A percentile compares a stretch with the other conserved stretches of the same genome.
These are phyloP conservation scores for Chrysoporthe austroafricana DNA, from an alignment of 2,329 filamentous ascomycete species.

Conservation along the genomic window DNA sequence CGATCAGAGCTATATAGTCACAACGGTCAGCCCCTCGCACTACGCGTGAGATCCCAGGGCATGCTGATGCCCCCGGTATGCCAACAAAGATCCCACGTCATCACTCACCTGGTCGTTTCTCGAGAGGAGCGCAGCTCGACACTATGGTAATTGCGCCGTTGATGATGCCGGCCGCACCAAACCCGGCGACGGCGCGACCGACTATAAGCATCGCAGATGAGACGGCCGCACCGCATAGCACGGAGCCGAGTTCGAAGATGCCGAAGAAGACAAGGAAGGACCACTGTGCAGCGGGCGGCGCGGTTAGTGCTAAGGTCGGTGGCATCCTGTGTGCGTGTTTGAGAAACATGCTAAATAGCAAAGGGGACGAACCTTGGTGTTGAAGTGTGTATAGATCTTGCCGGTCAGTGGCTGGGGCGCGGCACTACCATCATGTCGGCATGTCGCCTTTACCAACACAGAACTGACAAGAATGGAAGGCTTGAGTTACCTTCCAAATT, in stretches of 20 bases:
- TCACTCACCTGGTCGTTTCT: constrained; percentile 41
- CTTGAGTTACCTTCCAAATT: constrained; percentile 18
- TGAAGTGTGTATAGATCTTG: constrained; percentile 52
- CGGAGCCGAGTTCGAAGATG: constrained; percentile 59
- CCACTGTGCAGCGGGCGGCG: constrained; percentile 34
- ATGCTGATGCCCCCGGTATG: too few species aligned
- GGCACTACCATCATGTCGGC: constrained; percentile 39
- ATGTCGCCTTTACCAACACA: too few species aligned
- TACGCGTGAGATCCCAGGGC: too few species aligned
- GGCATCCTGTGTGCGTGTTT: too few species aligned
- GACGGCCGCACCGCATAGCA: constrained; percentile 55
- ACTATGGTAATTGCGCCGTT: constrained; percentile 59
- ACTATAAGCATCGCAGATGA: constrained; percentile 57
- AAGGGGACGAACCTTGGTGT: constrained; percentile 35
- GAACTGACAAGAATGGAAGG: too few species aligned
- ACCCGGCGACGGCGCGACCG: constrained; percentile 57
- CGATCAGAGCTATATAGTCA: constrained; percentile 13
- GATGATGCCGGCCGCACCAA: constrained; percentile 55
- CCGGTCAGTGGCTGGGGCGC: constrained; percentile 56
- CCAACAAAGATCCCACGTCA: too few species aligned
- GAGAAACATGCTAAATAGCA: not conserved
- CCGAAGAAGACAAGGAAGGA: constrained; percentile 47
- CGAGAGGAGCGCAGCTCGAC: constrained; percentile 41
- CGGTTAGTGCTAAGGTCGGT: too few species aligned
- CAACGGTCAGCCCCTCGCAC: too few species aligned